These are phyloP conservation scores for Nicotiana undulata DNA, from an alignment of 257 asterid species.

Conservation along the genomic window DNA sequence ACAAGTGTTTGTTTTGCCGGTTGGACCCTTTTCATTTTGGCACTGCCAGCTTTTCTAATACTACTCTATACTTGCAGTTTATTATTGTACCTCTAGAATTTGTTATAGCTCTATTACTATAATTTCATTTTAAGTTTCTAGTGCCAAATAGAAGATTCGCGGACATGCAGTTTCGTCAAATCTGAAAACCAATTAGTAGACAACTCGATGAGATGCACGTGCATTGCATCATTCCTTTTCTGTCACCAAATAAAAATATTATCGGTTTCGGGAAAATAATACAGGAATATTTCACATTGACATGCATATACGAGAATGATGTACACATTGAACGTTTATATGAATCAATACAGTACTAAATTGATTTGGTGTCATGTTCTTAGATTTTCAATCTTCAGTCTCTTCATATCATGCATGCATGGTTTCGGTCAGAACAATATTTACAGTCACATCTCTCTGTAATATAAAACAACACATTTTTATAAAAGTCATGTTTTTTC, in stretches of 20 bases:
- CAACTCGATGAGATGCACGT: not conserved
- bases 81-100: not conserved
- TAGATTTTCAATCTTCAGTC: not conserved
- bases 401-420: not conserved
- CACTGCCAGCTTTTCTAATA: not conserved
- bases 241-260: not conserved
- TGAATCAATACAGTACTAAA: not conserved
- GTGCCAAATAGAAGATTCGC: not conserved
- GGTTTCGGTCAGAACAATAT: no score
- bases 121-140: not conserved
- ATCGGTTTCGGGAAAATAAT: not conserved
- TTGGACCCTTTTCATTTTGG: not conserved
- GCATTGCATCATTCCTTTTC: not conserved
- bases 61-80: not conserved
- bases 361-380: slow-evolving; percentile 1
- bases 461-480: no score
- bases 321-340: not conserved
- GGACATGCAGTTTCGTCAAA: not conserved
- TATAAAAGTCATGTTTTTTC: no score
- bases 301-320: not conserved
- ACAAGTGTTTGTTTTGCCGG: not conserved
- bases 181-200: not conserved
- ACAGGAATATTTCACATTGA: not conserved
- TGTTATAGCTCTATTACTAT: not conserved
- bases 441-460: no score